Evolutionary conservation across 2,329 filamentous ascomycete genomes (phyloP), one percentile per base, ranked within the genome.

Genomic region (Aureobasidium sp.): DNA sequence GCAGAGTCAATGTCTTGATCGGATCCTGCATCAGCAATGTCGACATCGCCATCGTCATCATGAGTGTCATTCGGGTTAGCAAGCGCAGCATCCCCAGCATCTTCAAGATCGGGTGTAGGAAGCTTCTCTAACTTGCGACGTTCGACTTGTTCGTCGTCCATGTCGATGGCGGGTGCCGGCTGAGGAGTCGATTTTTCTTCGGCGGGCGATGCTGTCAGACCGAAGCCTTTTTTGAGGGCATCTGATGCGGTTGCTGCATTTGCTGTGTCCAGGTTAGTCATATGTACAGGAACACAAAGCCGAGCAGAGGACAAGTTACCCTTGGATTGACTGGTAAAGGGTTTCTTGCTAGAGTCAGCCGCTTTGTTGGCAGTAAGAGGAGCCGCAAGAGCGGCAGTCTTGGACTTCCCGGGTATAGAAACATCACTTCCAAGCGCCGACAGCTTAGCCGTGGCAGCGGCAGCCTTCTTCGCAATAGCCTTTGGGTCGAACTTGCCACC

Each of bases 111-210:
- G 58, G 87, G 83, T 62, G 89, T 84, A 61, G 93, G 92, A 63
- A 99, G 84, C 75, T 92, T 94, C 70, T 90, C 90, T 65, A 99
- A 83, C 77, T 95, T 96, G 71, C 91, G 89, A 69, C 89, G 86
- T 2, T 87, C 88, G 33, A 85, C 86, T 68, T 95, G 90, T 68
- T 96, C 93, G 69, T 96, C 93, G 63, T 89, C 92, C 67, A 96
- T 86, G 67, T 91, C 86, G 23, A 95, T 78, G 63, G 89, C 90
- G 19, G 90, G 90, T 21, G 83, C 78, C 13, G 43, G 55, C 25
- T 58, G 55, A 19, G 55, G 33, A 4, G 83, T 78, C 3, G 81
- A 73, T 68, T 89, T 90, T n/a, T 68, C 64, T 57, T 90, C 90
- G 51, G 77, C 74, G 55, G 79, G 79, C 43, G 82, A 77, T 71